phyloP scores from a whole-genome alignment of 192 early-diverging fungal genomes.

The Pilaira anomala region DNA sequence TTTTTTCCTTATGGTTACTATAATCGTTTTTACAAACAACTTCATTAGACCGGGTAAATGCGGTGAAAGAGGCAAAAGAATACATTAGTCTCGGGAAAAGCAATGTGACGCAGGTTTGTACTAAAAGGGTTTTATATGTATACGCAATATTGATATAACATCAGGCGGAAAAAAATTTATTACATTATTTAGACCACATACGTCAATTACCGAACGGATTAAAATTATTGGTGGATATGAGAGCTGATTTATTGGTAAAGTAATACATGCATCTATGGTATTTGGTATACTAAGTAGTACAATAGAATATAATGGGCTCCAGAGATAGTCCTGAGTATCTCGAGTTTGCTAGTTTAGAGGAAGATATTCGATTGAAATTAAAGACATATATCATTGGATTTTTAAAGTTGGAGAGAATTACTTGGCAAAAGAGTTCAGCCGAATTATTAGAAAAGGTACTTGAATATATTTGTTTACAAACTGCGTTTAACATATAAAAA shows the following conservation, averaged over 20 bases:
- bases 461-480: background rate
- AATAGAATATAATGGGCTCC: conserved; percentile 1
- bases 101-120: conserved; percentile 23
- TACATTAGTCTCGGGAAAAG: conserved; percentile 24
- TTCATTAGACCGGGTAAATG: conserved; percentile 37
- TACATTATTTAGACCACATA: conserved; percentile 65
- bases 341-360: conserved; percentile 53
- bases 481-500: conserved; percentile 19
- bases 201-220: conserved; percentile 75
- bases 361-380: conserved; percentile 63
- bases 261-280: background rate
- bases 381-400: conserved; percentile 76
- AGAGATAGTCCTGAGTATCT: conserved; percentile 43
- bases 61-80: conserved; percentile 25
- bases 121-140: background rate
- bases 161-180: conserved; percentile 54
- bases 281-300: background rate
- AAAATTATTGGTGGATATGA: conserved; percentile 76
- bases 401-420: conserved; percentile 76
- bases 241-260: conserved; percentile 67
- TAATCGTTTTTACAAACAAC: background rate
- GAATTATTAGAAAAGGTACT: conserved; percentile 77
- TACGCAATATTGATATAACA: background rate
- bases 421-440: conserved; percentile 75
- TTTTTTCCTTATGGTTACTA: background rate